Evolutionary conservation across 2,329 filamentous ascomycete genomes (phyloP).

Genomic region (Beauveria bassiana): DNA sequence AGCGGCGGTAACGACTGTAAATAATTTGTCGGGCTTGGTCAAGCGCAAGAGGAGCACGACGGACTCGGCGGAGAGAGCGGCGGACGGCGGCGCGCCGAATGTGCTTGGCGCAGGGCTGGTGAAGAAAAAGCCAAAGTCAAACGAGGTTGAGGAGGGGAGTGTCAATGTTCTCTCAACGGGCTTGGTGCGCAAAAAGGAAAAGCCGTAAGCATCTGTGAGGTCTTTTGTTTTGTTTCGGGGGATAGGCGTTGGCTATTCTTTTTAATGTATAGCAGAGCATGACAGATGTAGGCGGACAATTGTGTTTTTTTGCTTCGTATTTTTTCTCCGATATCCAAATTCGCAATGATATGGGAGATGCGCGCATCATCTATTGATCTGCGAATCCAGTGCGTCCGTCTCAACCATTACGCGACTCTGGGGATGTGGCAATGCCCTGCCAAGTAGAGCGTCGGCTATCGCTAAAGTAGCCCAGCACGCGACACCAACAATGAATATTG

Average conservation of each 20-base stretch:
- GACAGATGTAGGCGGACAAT: too few relatives aligned
- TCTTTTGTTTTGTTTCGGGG: background rate
- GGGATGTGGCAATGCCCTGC: too few relatives aligned
- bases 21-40: slow-evolving; percentile 41
- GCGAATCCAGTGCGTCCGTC: background rate
- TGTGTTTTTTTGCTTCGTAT: background rate
- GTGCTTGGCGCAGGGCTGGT: slow-evolving; percentile 40
- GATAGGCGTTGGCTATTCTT: background rate
- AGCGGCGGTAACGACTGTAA: slow-evolving; percentile 22
- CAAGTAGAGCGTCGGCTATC: too few relatives aligned
- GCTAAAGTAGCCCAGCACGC: too few relatives aligned
- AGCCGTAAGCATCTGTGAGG: background rate
- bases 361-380: too few relatives aligned
- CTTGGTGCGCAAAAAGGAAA: slow-evolving; percentile 2
- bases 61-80: slow-evolving; percentile 10
- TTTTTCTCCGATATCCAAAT: background rate
- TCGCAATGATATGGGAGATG: too few relatives aligned
- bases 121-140: slow-evolving; percentile 45
- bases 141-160: background rate
- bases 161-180: background rate
- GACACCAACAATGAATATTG: too few relatives aligned
- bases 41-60: slow-evolving; percentile 36
- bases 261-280: background rate
- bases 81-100: slow-evolving; percentile 27
- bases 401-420: too few relatives aligned